Evolutionary conservation across 139 green algal genomes (phyloP), one percentile per base, ranked within the genome.

Genomic region (Bryopsis sp.): DNA sequence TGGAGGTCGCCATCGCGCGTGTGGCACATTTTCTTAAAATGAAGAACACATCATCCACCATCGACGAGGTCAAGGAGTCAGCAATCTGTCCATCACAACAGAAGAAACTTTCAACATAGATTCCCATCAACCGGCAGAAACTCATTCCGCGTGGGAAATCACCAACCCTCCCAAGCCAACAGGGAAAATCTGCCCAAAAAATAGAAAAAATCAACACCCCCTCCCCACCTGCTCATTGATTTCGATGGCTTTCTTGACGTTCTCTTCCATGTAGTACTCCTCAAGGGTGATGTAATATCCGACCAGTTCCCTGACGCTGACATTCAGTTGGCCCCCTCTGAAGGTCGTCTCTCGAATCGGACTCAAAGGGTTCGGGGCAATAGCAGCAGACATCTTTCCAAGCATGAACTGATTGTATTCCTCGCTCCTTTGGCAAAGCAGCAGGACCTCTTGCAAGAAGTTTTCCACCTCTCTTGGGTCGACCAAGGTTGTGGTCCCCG

Each of bases 31-130:
- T 95, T 34, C 89, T 78, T 39, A 96, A 81, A 36, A 98, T 89
- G 84, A 90, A 98, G 74, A 98, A 97, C 0, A 88, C 81, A 60
- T 98, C 92, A 71, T 98, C 92, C 66, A 98, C 93, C 81, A 97
- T 86, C 58, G 71, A 87, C 48, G 70, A 86, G 46, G 89, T 95
- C 34, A 93, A 71, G 24, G 72, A 59, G 26, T 82, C 88, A 1
- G 78, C 46, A 24, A 76, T 64, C 79, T 78, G 63, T 2, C 15
- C n/a, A n/a, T n/a, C n/a, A n/a, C n/a, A n/a, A n/a, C n/a, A n/a
- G n/a, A n/a, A n/a, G n/a, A n/a, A n/a, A n/a, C n/a, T n/a, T n/a
- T n/a, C n/a, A n/a, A n/a, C n/a, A n/a, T n/a, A n/a, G n/a, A n/a
- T n/a, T n/a, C n/a, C n/a, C n/a, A n/a, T n/a, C n/a, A n/a, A n/a